Percentiles rank a stretch among this genome's conserved stretches.
Conservation (phyloP, 1,139 yeast species). For the Suhomyces taliae region DNA sequence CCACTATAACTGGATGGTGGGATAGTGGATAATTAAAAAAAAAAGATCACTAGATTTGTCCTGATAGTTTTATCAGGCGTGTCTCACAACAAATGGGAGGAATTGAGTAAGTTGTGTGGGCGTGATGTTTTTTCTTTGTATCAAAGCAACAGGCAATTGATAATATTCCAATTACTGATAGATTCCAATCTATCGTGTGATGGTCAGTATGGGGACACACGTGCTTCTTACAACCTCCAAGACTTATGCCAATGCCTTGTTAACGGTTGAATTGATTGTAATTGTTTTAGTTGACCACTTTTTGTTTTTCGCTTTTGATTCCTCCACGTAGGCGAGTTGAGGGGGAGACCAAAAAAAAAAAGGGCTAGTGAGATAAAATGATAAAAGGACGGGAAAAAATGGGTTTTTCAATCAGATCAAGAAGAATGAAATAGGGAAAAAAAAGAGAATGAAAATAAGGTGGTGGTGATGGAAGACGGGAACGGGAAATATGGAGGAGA, state of each 20-base stretch:
- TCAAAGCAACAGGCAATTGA: neutral
- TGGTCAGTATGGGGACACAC: neutral
- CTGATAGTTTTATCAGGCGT: neutral
- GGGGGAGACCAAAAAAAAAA: neutral
- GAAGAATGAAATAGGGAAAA: too few species aligned
- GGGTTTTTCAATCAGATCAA: too few species aligned
- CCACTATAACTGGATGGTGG: neutral
- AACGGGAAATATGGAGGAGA: neutral
- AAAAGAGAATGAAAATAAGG: neutral
- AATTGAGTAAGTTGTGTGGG: neutral
- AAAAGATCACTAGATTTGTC: neutral
- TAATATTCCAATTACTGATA: neutral
- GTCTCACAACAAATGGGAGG: neutral
- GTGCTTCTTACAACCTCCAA: neutral
- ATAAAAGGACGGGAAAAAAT: too few species aligned
- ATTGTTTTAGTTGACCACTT: neutral
- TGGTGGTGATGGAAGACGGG: neutral
- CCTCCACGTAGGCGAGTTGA: constrained; percentile 5
- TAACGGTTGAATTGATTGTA: neutral
- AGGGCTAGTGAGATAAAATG: too few species aligned
- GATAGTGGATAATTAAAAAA: neutral
- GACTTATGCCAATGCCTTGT: neutral
- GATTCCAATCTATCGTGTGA: neutral
- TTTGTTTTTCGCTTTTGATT: constrained; percentile 6
- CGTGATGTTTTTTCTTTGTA: neutral